These are phyloP conservation scores for Drechslera avenae DNA, from an alignment of 2,329 filamentous ascomycete genomes.

Conservation along the genomic window DNA sequence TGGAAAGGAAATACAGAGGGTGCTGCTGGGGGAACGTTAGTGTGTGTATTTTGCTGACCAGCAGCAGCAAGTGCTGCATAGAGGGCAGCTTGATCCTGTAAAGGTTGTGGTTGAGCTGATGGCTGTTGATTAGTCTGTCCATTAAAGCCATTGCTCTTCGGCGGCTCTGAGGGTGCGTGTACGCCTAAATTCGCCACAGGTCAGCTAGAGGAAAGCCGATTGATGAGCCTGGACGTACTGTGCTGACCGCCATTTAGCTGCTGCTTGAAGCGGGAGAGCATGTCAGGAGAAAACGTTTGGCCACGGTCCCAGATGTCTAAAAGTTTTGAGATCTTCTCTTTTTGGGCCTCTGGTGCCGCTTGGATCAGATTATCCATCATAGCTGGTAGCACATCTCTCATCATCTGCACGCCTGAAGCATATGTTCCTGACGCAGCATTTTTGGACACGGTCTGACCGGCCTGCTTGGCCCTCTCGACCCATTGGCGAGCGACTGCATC, in stretches of 20 bases:
- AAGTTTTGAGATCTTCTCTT: slow-evolving; percentile 93
- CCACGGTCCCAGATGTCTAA: slow-evolving; percentile 98
- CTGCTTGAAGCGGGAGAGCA: slow-evolving; percentile 83
- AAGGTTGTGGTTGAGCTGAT: slow-evolving; percentile 23
- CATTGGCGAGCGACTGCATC: slow-evolving; percentile 99
- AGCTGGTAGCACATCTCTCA: slow-evolving; percentile 90
- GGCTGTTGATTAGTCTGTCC: slow-evolving; percentile 38
- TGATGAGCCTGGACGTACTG: slow-evolving; percentile 62
- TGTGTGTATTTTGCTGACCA: slow-evolving; percentile 36
- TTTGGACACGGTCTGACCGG: slow-evolving; percentile 77
- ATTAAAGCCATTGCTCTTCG: slow-evolving; percentile 28
- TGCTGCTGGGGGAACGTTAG: slow-evolving; percentile 35
- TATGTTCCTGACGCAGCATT: slow-evolving; percentile 88
- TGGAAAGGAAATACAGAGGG: slow-evolving; percentile 34
- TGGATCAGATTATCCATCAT: slow-evolving; percentile 95
- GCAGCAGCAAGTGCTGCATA: slow-evolving; percentile 43
- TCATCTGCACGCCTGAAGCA: slow-evolving; percentile 92
- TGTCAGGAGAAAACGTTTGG: slow-evolving; percentile 80
- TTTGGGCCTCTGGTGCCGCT: slow-evolving; percentile 89
- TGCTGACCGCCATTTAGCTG: slow-evolving; percentile 69
- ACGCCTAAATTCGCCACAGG: slow-evolving; percentile 19
- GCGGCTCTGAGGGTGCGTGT: slow-evolving; percentile 36
- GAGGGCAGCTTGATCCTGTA: slow-evolving; percentile 38
- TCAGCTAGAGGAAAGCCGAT: slow-evolving; percentile 18
- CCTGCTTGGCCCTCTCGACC: slow-evolving; percentile 91